Percentiles rank a stretch among this genome's conserved stretches.
phyloP scores from a whole-genome alignment of 768 basidiomycete genomes.

The Pisolithus sp. region DNA sequence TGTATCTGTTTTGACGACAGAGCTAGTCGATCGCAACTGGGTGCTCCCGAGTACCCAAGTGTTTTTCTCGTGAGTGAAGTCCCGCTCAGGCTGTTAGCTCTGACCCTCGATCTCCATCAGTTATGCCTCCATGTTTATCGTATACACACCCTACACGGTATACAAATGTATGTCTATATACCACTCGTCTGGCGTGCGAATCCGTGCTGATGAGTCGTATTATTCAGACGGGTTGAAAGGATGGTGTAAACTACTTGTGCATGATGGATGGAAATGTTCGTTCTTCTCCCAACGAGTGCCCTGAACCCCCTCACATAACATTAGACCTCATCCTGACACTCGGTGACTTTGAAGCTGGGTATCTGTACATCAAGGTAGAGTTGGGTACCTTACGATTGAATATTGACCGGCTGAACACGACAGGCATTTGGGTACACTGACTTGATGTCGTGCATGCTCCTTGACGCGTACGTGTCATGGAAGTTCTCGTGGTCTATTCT shows the following conservation, averaged over 20 bases:
- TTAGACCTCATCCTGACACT: constrained; percentile 66
- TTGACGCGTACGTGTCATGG: constrained; percentile 53
- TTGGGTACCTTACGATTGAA: not conserved
- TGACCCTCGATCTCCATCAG: constrained; percentile 27
- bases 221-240: constrained; percentile 63
- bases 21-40: constrained; percentile 59
- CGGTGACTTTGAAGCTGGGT: constrained; percentile 78
- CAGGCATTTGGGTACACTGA: constrained; percentile 76
- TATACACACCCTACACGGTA: constrained; percentile 79
- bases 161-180: constrained; percentile 53
- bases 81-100: not conserved
- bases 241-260: constrained; percentile 59
- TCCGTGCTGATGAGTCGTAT: not conserved
- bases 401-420: not conserved
- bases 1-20: constrained; percentile 58
- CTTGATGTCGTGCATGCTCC: constrained; percentile 75
- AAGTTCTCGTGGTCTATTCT: not conserved
- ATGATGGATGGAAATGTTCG: constrained; percentile 76
- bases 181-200: not conserved
- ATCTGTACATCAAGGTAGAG: constrained; percentile 60
- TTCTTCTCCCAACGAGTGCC: constrained; percentile 8
- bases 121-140: constrained; percentile 61
- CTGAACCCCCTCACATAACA: constrained; percentile 1
- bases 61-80: constrained; percentile 56
- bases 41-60: constrained; percentile 68